Percentiles rank a stretch among this genome's conserved stretches.
These are phyloP conservation scores for Sporothrix curviconia DNA, from an alignment of 2,329 filamentous ascomycete genomes.

Conservation along the genomic window DNA sequence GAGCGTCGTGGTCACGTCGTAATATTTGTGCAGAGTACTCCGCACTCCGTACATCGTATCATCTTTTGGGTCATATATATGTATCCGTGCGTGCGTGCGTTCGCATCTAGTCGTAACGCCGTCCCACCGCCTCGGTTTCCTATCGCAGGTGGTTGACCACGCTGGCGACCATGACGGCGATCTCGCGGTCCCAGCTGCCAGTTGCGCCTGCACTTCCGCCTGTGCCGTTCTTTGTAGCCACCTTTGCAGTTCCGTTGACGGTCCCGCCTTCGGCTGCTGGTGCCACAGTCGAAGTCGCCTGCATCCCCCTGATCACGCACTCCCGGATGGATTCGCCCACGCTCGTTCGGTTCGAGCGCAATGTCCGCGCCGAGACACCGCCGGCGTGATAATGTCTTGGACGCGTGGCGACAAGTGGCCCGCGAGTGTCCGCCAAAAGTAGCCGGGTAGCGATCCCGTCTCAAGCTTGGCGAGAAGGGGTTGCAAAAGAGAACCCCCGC, in stretches of 20 bases:
- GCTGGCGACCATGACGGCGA: constrained; percentile 88
- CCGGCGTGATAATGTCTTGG: constrained; percentile 75
- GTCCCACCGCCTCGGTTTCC: constrained; percentile 17
- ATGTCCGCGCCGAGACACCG: constrained; percentile 73
- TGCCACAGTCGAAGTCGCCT: constrained; percentile 49
- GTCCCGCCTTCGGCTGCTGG: background rate
- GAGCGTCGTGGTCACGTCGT: constrained; percentile 2
- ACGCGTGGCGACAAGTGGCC: constrained; percentile 69
- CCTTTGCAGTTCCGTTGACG: constrained; percentile 34
- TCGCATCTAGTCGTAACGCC: background rate
- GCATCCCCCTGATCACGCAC: constrained; percentile 73
- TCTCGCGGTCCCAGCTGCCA: constrained; percentile 76
- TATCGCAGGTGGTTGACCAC: constrained; percentile 56
- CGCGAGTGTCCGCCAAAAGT: constrained; percentile 89
- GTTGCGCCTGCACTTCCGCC: too few species aligned
- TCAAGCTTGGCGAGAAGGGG: constrained; percentile 73
- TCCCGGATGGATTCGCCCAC: constrained; percentile 74
- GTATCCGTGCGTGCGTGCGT: too few species aligned
- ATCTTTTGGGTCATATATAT: background rate
- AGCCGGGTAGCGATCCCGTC: constrained; percentile 77
- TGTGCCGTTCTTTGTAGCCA: constrained; percentile 6
- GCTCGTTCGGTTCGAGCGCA: constrained; percentile 66
- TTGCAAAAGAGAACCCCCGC: too few species aligned
- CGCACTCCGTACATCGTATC: too few species aligned
- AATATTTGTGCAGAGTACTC: background rate